Percentiles rank a stretch among this genome's conserved stretches.
phyloP scores from a whole-genome alignment of 2,329 filamentous ascomycete species.

The Pyrenophora graminea region DNA sequence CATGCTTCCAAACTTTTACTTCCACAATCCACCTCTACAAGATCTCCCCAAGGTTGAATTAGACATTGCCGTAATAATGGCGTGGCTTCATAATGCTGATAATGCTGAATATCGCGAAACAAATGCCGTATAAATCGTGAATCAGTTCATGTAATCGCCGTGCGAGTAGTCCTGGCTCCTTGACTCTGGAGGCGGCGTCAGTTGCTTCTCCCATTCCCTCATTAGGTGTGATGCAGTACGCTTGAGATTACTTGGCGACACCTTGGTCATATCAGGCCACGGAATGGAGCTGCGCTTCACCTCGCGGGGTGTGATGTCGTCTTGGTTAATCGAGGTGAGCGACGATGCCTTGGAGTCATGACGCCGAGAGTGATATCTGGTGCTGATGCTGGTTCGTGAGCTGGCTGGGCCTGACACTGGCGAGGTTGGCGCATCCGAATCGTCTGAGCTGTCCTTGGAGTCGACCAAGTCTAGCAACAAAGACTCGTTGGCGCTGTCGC shows the following conservation, averaged over 20 bases:
- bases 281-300: constrained; percentile 53
- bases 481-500: constrained; percentile 55
- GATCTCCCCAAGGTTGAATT: constrained; percentile 24
- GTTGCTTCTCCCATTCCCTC: constrained; percentile 86
- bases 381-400: constrained; percentile 59
- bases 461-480: constrained; percentile 45
- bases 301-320: constrained; percentile 28
- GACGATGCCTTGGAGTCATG: constrained; percentile 47
- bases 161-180: constrained; percentile 36
- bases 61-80: constrained; percentile 33
- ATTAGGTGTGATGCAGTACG: constrained; percentile 83
- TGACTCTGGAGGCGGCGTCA: constrained; percentile 57
- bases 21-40: constrained; percentile 29
- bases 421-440: constrained; percentile 55
- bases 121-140: constrained; percentile 6
- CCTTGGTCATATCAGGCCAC: constrained; percentile 72
- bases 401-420: constrained; percentile 50
- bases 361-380: constrained; percentile 52
- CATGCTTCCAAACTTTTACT: constrained; percentile 16
- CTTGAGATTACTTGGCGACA: constrained; percentile 77
- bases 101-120: constrained; percentile 18
- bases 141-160: constrained; percentile 39
- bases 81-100: constrained; percentile 40
- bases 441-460: constrained; percentile 50
- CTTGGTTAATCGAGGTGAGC: constrained; percentile 31